Base-by-base conservation (phyloP, 257 asterid genomes). In the Echites panduratus region DNA sequence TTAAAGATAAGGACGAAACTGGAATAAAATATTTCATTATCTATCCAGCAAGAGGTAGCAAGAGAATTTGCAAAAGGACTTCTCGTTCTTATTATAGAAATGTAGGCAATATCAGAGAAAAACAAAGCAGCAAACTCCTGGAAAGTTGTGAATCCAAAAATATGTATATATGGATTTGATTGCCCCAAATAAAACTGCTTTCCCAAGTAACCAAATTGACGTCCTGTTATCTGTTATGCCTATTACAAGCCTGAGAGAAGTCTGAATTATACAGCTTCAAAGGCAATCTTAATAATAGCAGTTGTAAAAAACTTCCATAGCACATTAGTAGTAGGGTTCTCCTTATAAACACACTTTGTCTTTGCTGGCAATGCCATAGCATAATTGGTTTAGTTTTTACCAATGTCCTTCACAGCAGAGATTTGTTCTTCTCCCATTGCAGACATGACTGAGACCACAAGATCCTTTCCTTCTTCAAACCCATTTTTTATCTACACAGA, bases 351-450 rank as follows among this genome's bases (percentile, higher is more conserved):
- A 16, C 59, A 45, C 49, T 45, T 72, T 32, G 43, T 58, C 57
- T 65, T 72, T 38, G 70, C 72, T 4, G 24, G 47, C 12, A 49
- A 10, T 62, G 73, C 13, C 44, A 71, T 32, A 57, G 70, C 63
- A 27, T 32, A 32, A 32, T 19, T 17, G 22, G 38, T 32, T 76
- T 75, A 87, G 24, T 82, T 86, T 76, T 85, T 86, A 66, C 90
- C 89, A 65, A 86, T 84, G 79, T 89, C 92, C 80, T 89, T 88
- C 44, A 89, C 77, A 22, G 84, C 88, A 66, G 83, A 82, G 50
- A 89, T 89, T 85, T 89, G 96, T 82, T 89, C 96, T 73, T 89
- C 96, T 40, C 93, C 96, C 94, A 89, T 89, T 0, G 96, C 90
- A 7, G 89, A 84, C 90, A 81, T 82, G 65, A 88, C 92, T 48